Evolutionary conservation across 805 yeast genomes (phyloP), one percentile per base, ranked within the genome.

Genomic region (Wickerhamomyces bovis): DNA sequence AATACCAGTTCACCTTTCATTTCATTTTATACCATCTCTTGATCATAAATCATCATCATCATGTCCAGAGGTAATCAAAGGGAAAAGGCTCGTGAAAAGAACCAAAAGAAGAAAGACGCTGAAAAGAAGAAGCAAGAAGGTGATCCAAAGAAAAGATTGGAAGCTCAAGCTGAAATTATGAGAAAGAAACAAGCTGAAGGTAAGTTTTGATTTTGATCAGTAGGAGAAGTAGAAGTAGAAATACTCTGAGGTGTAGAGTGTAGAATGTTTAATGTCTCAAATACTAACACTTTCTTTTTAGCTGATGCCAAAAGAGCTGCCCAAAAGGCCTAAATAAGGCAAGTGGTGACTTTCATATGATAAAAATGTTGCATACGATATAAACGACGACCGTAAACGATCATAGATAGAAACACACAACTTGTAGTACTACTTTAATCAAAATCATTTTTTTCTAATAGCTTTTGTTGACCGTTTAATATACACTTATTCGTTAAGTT

Each of bases 61-160:
- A 90, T 92, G 97, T 83, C 96, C 44, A 79, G 99, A 72, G 99
- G 99, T 28, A 94, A 92, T 67, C 98, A 94, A 69, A 79, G 99
- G 66, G 99, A 92, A 38, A 76, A 86, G 57, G 97, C 97, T 28
- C 78, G 99, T 63, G 87, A 82, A 50, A 92, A 87, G 70, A 88
- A 87, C 68, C 64, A 71, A 65, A 94, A 92, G 72, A 92, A 92
- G 67, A 83, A 77, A 59, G 82, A 80, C 52, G 83, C 78, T 40
- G 84, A 84, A 69, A 58, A 54, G 48, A 64, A 65, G 50, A 86
- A 88, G 70, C 80, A 79, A 59, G 75, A 71, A 8, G 98, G 97
- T 23, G 96, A 89, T 62, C 92, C 96, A 35, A 75, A 75, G 54
- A 86, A 88, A 64, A 75, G 97, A 62, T 76, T 81, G 80, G 96